phyloP scores from a whole-genome alignment of 306 rosid genomes.

The Citrullus amarus region DNA sequence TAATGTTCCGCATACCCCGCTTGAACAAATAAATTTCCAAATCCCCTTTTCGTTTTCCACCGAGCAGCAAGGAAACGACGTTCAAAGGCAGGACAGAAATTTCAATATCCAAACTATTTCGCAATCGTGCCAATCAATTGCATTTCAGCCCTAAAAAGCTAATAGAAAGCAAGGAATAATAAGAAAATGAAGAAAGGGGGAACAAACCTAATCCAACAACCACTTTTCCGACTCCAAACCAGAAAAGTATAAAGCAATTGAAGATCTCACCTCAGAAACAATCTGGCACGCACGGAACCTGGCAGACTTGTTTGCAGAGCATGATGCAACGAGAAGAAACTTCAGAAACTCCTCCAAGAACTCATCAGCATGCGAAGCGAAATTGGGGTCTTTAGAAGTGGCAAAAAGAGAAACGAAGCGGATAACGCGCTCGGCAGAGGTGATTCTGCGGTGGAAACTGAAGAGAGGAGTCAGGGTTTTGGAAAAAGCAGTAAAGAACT shows the following conservation, averaged over 20 bases:
- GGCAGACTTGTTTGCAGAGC: slow-evolving; percentile 40
- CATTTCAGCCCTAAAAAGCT: not conserved
- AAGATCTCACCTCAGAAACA: slow-evolving; percentile 55
- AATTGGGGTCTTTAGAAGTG: slow-evolving; percentile 19
- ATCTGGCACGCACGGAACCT: slow-evolving; percentile 88
- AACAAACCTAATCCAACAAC: not conserved
- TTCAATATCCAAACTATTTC: not conserved
- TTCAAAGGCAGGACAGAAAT: not conserved
- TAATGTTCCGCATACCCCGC: not conserved
- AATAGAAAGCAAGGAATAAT: not conserved
- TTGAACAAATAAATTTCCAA: not conserved
- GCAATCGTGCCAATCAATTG: not conserved
- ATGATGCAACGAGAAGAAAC: slow-evolving; percentile 48
- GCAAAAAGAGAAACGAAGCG: slow-evolving; percentile 61
- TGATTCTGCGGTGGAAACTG: slow-evolving; percentile 46
- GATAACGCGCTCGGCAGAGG: slow-evolving; percentile 61
- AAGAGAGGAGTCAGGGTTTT: slow-evolving; percentile 52
- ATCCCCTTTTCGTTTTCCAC: not conserved
- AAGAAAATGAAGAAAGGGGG: not conserved
- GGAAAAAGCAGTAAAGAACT: slow-evolving; percentile 60
- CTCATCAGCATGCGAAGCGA: slow-evolving; percentile 23
- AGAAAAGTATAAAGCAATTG: not conserved
- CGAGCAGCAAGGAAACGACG: not conserved
- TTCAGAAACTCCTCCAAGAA: slow-evolving; percentile 58
- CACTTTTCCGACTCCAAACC: not conserved